A percentile compares a stretch with the other conserved stretches of the same genome.
Evolutionary conservation across 306 rosid species (phyloP).

Genomic region (Senna siamea): DNA sequence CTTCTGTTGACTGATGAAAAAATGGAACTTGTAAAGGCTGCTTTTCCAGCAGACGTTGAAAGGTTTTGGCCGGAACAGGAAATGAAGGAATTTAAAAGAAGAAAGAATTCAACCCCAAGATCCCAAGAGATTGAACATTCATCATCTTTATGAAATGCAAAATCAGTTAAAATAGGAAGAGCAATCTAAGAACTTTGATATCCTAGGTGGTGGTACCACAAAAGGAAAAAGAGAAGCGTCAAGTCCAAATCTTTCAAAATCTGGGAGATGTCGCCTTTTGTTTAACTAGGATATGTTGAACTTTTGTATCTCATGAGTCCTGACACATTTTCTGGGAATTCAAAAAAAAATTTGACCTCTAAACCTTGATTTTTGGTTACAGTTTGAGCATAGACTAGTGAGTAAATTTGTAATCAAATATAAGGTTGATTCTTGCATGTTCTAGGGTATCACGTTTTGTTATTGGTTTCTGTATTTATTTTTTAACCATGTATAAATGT

Average conservation of each 20-base stretch:
- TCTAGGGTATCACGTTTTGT: constrained; percentile 1
- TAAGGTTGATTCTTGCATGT: too few species aligned
- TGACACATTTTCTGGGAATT: not conserved
- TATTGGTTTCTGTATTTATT: not conserved
- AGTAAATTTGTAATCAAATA: constrained; percentile 3
- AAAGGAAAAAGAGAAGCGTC: constrained; percentile 54
- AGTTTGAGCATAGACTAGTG: constrained; percentile 11
- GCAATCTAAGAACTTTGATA: constrained; percentile 35
- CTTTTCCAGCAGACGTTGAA: constrained; percentile 70
- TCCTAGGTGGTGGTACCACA: constrained; percentile 42
- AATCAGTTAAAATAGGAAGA: constrained; percentile 47
- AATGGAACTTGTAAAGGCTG: constrained; percentile 75
- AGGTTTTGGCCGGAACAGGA: constrained; percentile 76
- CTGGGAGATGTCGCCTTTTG: constrained; percentile 84
- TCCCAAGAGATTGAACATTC: constrained; percentile 46
- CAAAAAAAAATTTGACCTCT: constrained; percentile 8
- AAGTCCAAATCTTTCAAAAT: constrained; percentile 60
- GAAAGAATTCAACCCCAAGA: constrained; percentile 44
- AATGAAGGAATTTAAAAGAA: constrained; percentile 56
- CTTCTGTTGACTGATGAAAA: constrained; percentile 88
- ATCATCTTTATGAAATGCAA: constrained; percentile 55
- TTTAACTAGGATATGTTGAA: constrained; percentile 55
- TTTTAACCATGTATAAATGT: not conserved
- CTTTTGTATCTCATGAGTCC: not conserved
- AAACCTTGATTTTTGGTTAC: not conserved